Base-by-base conservation (phyloP, 352 stramenopile species). In the Globisporangium nunn region DNA sequence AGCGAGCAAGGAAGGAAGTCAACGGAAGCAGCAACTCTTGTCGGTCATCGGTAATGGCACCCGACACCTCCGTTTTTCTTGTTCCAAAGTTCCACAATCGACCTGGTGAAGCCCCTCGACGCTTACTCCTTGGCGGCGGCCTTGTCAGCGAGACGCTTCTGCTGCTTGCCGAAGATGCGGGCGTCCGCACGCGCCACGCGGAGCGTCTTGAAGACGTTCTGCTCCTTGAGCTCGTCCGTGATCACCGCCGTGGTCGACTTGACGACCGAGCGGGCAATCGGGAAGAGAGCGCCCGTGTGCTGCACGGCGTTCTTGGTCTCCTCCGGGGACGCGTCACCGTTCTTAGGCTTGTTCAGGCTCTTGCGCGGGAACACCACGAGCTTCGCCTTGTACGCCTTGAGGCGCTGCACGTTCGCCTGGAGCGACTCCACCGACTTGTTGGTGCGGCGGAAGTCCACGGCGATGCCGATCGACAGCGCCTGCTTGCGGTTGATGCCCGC, bases 361-460 rank as follows among this genome's bases (percentile, higher is more conserved):
- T 98, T 98, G 82, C 96, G 96, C 62, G 96, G 96, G 92, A 99
- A 99, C 58, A 99, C 83, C 59, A 99, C 90, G 48, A 99, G 85
- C 71, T 98, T 99, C 56, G 81, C 77, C 84, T 98, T 98, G 96
- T 99, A 99, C 61, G 96, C 93, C 84, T 99, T 98, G 54, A 99
- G 90, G 73, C 97, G 95, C 66, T 98, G 87, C 58, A 99, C 96
- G 81, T 99, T 99, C 30, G 88, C 84, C 75, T 96, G 87, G 52
- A 96, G 81, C 61, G 88, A 97, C 75, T 99, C 96, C 15, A 98
- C 85, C 67, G 80, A 98, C 75, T 97, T 97, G 96, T 99, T 99
- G 62, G 81, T 97, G 67, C 97, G 92, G 62, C 97, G 95, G 75
- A 96, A 91, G 85, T 99, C 97, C 11, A 99, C 96, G 58, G 96